Base-by-base conservation (phyloP, 306 rosid genomes). In the Vachellia pachyceras region DNA sequence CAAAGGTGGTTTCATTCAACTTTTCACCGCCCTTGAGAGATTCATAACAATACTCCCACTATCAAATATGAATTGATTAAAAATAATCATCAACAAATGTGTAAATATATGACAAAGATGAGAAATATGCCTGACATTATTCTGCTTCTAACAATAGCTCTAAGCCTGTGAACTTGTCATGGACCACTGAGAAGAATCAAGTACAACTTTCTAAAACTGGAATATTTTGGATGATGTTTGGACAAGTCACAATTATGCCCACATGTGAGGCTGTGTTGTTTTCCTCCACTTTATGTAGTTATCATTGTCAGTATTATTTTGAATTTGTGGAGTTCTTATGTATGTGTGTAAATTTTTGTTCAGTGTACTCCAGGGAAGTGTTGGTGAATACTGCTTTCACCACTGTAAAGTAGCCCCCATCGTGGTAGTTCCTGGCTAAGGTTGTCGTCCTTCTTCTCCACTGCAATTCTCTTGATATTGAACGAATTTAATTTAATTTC, bases 291-390 rank as follows among this genome's bases (percentile, higher is more conserved):
- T 18, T n/a, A 54, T 54, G 20, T 54, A 9, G 4, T 58, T 23
- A 3, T 58, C 10, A 11, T 61, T 50, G 1, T 50, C 5, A 14
- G 3, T 29, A 17, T 44, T 9, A 44, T 3, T 22, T 22, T 3
- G 10, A 35, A 64, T 3, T 35, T 64, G 10, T 35, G 41, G 44
- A 33, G 71, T 37, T 69, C 54, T 69, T 13, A 44, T 69, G 35
- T 12, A 23, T 69, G 35, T 6, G 20, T 78, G 75, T 80, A 46
- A 33, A 80, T 57, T 46, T 73, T n/a, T 69, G 10, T 20, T 77
- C 92, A 95, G 98, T 69, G 95, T 92, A 23, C 72, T 95, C 36
- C 92, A 91, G 12, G 98, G 98, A 77, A 95, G 98, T 70, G 97
- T 92, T 84, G 88, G 95, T 29, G 95, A 90, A 84, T 79, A 92